These are phyloP conservation scores for Ceratocystiopsis brevicomis DNA, from an alignment of 2,329 filamentous ascomycete genomes.

Conservation along the genomic window DNA sequence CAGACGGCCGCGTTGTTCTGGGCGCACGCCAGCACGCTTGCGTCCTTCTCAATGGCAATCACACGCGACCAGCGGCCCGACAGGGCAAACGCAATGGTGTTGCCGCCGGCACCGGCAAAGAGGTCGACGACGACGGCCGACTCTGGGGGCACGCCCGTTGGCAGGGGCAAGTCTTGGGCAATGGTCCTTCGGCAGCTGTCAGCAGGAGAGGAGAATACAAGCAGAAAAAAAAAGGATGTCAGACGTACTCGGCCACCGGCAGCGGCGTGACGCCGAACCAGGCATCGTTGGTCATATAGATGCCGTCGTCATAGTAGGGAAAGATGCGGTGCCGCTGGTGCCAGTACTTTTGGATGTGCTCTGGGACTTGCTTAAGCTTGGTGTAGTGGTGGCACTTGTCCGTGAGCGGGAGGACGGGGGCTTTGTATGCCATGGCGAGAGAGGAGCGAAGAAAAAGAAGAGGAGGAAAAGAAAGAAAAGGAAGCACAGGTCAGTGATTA, in stretches of 20 bases:
- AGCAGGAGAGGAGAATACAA: not conserved
- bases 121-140: constrained; percentile 59
- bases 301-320: constrained; percentile 66
- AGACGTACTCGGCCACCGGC: constrained; percentile 60
- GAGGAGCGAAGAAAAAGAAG: not conserved
- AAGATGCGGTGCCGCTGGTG: constrained; percentile 77
- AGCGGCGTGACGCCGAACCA: constrained; percentile 98
- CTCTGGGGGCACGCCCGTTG: constrained; percentile 19
- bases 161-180: constrained; percentile 47
- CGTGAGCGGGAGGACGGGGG: constrained; percentile 31
- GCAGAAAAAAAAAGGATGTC: constrained; percentile 1
- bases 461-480: not conserved
- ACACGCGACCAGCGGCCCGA: constrained; percentile 63
- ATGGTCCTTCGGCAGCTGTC: constrained; percentile 43
- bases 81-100: constrained; percentile 82
- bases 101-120: constrained; percentile 84
- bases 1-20: constrained; percentile 83
- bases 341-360: constrained; percentile 88
- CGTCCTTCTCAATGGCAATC: constrained; percentile 75
- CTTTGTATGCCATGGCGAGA: constrained; percentile 19
- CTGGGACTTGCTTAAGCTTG: constrained; percentile 50
- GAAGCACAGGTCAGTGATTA: not conserved
- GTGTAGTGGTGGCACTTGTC: constrained; percentile 60
- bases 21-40: constrained; percentile 65
- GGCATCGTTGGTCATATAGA: constrained; percentile 79